Percentiles rank a stretch among this genome's conserved stretches.
Conservation (phyloP, 352 stramenopile species). For the Elongisporangium anandrum region DNA sequence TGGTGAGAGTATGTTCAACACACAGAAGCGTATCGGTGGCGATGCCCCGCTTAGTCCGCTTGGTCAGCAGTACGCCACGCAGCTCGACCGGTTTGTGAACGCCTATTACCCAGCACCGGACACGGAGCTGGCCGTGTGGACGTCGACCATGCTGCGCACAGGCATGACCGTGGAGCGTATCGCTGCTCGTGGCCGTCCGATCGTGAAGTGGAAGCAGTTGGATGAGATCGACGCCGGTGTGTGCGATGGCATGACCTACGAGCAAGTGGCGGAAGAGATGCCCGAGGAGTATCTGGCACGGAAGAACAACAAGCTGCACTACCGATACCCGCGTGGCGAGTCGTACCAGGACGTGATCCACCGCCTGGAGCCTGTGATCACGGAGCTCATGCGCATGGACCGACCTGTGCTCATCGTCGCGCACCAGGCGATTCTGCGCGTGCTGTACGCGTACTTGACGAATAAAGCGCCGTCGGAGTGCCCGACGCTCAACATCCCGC, state of each 20-base stretch:
- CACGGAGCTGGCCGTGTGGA: conserved; percentile 92
- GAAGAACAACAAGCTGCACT: conserved; percentile 89
- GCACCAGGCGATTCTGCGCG: conserved; percentile 94
- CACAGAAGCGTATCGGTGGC: conserved; percentile 95
- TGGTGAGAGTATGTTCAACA: conserved; percentile 97
- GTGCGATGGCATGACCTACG: conserved; percentile 97
- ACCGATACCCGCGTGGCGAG: conserved; percentile 90
- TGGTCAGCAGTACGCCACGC: conserved; percentile 92
- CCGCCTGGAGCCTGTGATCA: conserved; percentile 95
- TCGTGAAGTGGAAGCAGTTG: conserved; percentile 90
- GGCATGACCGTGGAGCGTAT: conserved; percentile 94
- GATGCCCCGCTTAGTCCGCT: conserved; percentile 91
- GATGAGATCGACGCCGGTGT: conserved; percentile 97
- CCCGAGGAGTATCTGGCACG: conserved; percentile 92
- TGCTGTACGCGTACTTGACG: conserved; percentile 96
- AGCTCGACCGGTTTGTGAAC: conserved; percentile 92
- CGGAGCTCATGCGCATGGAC: conserved; percentile 95
- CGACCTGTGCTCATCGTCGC: conserved; percentile 92
- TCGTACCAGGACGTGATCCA: conserved; percentile 98
- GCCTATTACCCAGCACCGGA: conserved; percentile 77
- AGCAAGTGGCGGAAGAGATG: conserved; percentile 94
- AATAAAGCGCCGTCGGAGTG: conserved; percentile 90
- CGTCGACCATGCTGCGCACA: conserved; percentile 93
- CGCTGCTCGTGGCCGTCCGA: conserved; percentile 36
- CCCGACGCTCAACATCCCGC: conserved; percentile 89